Base-by-base conservation (phyloP, 805 yeast genomes). In the Metschnikowia amazonensis region DNA sequence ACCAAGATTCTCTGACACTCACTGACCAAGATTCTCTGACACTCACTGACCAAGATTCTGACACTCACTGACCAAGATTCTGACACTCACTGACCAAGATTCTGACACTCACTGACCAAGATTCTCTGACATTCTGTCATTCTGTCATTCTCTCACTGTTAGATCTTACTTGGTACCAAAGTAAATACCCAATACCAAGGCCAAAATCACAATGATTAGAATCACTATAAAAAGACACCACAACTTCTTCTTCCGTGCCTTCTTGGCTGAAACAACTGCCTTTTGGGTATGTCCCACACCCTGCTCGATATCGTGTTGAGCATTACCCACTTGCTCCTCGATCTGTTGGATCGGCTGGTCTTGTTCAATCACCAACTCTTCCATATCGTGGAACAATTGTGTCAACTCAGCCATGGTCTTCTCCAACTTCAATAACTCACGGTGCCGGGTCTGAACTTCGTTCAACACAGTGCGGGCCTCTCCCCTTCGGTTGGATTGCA, bases 391-490 rank as follows among this genome's bases (percentile, higher is more conserved):
- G 75, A 94, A 89, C 64, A 94, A 79, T 72, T 88, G 96, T 34
- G 95, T 87, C 68, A 94, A 80, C 69, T 94, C 99, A 30, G 92
- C 89, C 86, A 94, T 89, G 48, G 96, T 85, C 70, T 88, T 83
- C 70, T 92, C 98, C 68, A 94, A 84, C 74, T 89, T 87, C 72
- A 88, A 86, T 61, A 94, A 81, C 72, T 94, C 98, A 64, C 86
- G 84, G 72, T 94, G 98, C 72, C 99, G 84, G 42, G 86, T 82
- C 71, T 92, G 97, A 46, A 94, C 98, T 71, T 94, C 98, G 60
- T 89, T 87, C 58, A 94, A 77, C 2, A 95, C 98, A 28, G 97
- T 82, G 66, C 94, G 81, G 35, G 98, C 97, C 70, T 94, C 97
- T 57, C 96, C 96, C 62, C 89, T 80, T 69, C 95, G 83, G 63